Percentiles rank a stretch among this genome's conserved stretches.
Evolutionary conservation across 2,329 filamentous ascomycete genomes (phyloP).

Genomic region (Monosporascus sp.): DNA sequence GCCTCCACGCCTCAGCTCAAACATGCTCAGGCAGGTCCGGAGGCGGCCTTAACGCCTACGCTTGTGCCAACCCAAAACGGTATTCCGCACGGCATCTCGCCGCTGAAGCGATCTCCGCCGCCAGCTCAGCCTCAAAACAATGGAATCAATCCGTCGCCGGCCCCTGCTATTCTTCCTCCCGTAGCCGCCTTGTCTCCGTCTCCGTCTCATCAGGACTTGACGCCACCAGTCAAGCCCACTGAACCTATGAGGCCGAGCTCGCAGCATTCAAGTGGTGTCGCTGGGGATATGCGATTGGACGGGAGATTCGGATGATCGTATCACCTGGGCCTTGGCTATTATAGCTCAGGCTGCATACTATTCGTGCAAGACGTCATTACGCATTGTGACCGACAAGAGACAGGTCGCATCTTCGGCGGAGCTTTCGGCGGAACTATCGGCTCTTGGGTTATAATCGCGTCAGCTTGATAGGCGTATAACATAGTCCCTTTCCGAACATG

Average conservation of each 20-base stretch:
- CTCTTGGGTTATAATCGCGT: not conserved
- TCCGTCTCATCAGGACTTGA: slow-evolving; percentile 50
- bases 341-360: no score
- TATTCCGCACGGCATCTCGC: slow-evolving; percentile 47
- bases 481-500: not conserved
- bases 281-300: slow-evolving; percentile 2
- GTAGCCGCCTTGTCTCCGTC: slow-evolving; percentile 53
- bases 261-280: slow-evolving; percentile 15
- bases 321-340: no score
- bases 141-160: slow-evolving; percentile 21
- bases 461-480: not conserved
- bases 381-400: not conserved
- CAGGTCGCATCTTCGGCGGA: slow-evolving; percentile 3
- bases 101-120: slow-evolving; percentile 47
- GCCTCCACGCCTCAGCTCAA: slow-evolving; percentile 31
- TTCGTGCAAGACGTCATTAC: not conserved
- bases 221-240: slow-evolving; percentile 53
- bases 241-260: slow-evolving; percentile 26
- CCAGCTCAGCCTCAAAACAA: slow-evolving; percentile 25
- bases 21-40: slow-evolving; percentile 16
- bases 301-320: not conserved
- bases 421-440: not conserved
- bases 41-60: slow-evolving; percentile 31
- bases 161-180: slow-evolving; percentile 50
- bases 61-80: slow-evolving; percentile 41